Evolutionary conservation across 306 rosid genomes (phyloP).

Genomic region (Aeschynomene evenia): DNA sequence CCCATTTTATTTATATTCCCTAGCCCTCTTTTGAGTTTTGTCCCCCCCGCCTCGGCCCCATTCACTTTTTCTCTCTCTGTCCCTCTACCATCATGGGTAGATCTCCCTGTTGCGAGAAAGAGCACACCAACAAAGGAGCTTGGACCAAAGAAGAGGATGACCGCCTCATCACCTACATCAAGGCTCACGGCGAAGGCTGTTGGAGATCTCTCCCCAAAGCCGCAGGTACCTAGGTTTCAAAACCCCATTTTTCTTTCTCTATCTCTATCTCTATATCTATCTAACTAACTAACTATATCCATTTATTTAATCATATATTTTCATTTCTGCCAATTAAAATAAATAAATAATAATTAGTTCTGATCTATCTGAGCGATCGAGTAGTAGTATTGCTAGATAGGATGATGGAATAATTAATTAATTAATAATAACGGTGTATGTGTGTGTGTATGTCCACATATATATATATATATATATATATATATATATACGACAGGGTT

Average conservation of each 20-base stretch:
- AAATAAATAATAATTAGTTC: too few relatives aligned
- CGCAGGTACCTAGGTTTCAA: constrained; percentile 51
- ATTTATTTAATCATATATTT: too few relatives aligned
- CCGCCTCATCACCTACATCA: constrained; percentile 50
- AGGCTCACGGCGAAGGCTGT: constrained; percentile 47
- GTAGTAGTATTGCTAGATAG: too few relatives aligned
- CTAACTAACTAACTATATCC: too few relatives aligned
- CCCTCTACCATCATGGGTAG: constrained; percentile 40
- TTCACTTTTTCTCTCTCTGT: neutral
- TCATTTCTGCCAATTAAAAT: too few relatives aligned
- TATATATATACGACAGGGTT: constrained; percentile 35
- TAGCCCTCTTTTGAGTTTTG: neutral
- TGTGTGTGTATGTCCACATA: too few relatives aligned
- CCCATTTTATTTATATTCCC: constrained; percentile 43
- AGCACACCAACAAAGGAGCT: constrained; percentile 54
- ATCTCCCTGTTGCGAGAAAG: constrained; percentile 60
- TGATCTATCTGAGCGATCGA: too few relatives aligned
- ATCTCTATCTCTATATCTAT: too few relatives aligned
- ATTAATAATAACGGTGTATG: too few relatives aligned
- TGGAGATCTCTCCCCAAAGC: constrained; percentile 65
- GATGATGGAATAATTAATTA: too few relatives aligned
- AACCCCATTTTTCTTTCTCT: too few relatives aligned
- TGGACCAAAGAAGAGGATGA: constrained; percentile 72
- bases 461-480: neutral
- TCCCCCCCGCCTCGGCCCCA: too few relatives aligned